Evolutionary conservation across 2,329 filamentous ascomycete species (phyloP).

Genomic region (Tolypocladium inflatum): DNA sequence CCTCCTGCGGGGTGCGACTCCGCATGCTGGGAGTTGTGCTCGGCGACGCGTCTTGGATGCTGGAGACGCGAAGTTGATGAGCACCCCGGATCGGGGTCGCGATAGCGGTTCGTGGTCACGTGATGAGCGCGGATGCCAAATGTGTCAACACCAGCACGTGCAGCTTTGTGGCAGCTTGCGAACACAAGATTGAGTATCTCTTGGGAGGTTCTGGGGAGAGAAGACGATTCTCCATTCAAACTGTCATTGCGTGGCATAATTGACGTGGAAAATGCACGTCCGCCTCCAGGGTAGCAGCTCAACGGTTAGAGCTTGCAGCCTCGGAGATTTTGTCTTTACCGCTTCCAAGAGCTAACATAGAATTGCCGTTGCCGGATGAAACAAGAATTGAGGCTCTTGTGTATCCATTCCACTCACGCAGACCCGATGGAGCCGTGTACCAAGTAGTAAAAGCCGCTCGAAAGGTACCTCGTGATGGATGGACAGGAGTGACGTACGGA

Average conservation of each 20-base stretch:
- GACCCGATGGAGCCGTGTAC: too few species aligned
- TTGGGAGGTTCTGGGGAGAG: background rate
- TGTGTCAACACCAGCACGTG: background rate
- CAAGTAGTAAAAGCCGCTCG: background rate
- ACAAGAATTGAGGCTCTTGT: too few species aligned
- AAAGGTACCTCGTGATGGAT: background rate
- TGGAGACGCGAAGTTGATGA: background rate
- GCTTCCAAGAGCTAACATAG: background rate
- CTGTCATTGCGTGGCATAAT: background rate
- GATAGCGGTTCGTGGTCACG: background rate
- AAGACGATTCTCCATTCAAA: background rate
- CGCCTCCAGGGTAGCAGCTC: background rate
- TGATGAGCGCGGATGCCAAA: background rate
- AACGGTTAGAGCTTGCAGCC: background rate
- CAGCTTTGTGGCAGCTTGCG: too few species aligned
- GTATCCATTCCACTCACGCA: too few species aligned
- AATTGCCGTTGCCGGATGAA: background rate
- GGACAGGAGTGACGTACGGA: background rate
- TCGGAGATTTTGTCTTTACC: background rate
- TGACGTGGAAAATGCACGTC: background rate
- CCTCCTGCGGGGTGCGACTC: constrained; percentile 20
- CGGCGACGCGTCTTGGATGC: background rate
- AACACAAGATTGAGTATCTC: too few species aligned
- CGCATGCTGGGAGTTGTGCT: constrained; percentile 18
- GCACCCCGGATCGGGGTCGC: background rate